phyloP scores from a whole-genome alignment of 176 grass and related monocot genomes.

The Triticum aestivum region IWGSC_CS_RefSeq_v2.1 NC_057796.1:197216333-197216832 shows the following conservation, averaged over 20 bases:
- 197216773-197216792: constrained; percentile 12
- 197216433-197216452: neutral
- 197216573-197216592: constrained; percentile 59
- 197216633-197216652: constrained; percentile 81
- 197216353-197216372: neutral
- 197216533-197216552: constrained; percentile 4
- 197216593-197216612: constrained; percentile 59
- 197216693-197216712: constrained; percentile 60
- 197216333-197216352: constrained; percentile 15
- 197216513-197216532: neutral
- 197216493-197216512: neutral
- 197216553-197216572: constrained; percentile 30
- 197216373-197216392: neutral
- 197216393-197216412: neutral
- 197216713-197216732: constrained; percentile 6
- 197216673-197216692: constrained; percentile 62
- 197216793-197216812: constrained; percentile 16
- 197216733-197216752: neutral
- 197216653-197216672: constrained; percentile 92
- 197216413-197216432: constrained; percentile 4
- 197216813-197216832: constrained; percentile 27
- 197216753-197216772: neutral
- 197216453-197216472: neutral
- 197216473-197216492: neutral
- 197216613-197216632: constrained; percentile 60